These are phyloP conservation scores for Podaxis sp. DNA, from an alignment of 768 basidiomycete species.

Conservation along the genomic window DNA sequence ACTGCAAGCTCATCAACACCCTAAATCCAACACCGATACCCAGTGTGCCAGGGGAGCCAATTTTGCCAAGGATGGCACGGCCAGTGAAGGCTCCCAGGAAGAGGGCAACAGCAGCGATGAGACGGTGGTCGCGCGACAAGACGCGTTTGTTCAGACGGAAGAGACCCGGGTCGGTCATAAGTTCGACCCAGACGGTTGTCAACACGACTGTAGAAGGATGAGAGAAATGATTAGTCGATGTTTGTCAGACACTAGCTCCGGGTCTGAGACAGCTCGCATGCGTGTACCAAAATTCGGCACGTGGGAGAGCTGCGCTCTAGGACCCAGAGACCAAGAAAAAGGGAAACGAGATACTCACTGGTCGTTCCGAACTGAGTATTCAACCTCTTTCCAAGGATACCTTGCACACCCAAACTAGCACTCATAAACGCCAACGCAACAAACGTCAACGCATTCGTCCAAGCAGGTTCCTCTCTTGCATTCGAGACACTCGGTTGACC, in stretches of 20 bases:
- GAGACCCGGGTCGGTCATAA: slow-evolving; percentile 77
- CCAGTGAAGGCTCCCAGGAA: slow-evolving; percentile 76
- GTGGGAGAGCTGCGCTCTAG: too few species aligned
- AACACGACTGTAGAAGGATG: slow-evolving; percentile 56
- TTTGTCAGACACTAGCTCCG: too few species aligned
- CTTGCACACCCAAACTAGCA: slow-evolving; percentile 80
- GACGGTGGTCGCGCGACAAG: slow-evolving; percentile 65
- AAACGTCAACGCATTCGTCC: slow-evolving; percentile 66
- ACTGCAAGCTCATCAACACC: slow-evolving; percentile 56
- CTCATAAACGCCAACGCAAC: slow-evolving; percentile 79
- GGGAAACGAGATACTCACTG: slow-evolving; percentile 40
- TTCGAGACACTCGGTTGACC: slow-evolving; percentile 53
- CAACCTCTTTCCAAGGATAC: slow-evolving; percentile 79
- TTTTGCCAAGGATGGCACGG: slow-evolving; percentile 54
- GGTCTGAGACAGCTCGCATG: neutral
- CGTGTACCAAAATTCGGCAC: neutral
- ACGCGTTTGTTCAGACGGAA: slow-evolving; percentile 55
- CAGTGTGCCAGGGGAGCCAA: slow-evolving; percentile 64
- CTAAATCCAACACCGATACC: slow-evolving; percentile 66
- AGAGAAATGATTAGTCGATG: too few species aligned
- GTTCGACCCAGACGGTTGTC: slow-evolving; percentile 87
- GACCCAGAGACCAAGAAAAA: neutral
- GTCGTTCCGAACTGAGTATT: slow-evolving; percentile 80
- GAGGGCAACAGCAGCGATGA: slow-evolving; percentile 62
- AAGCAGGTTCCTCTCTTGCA: slow-evolving; percentile 60